phyloP scores from a whole-genome alignment of 106 monocot species.

The Acorus calamus region DNA sequence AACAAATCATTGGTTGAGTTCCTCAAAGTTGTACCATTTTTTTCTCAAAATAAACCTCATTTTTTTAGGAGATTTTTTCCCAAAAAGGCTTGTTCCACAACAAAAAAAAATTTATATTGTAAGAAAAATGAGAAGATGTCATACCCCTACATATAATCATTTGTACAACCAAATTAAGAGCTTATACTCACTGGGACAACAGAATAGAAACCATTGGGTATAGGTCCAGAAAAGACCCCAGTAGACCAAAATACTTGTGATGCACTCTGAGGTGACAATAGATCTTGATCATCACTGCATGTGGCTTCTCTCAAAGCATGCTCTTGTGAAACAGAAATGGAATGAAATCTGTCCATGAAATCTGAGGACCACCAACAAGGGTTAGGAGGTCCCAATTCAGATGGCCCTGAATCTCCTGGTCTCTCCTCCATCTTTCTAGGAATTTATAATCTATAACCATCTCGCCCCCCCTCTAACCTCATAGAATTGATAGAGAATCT shows the following conservation, averaged over 20 bases:
- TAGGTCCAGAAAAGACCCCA: constrained; percentile 52
- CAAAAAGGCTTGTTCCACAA: no score
- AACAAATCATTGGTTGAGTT: no score
- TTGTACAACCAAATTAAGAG: neutral
- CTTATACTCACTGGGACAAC: constrained; percentile 63
- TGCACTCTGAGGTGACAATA: constrained; percentile 34
- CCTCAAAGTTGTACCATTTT: no score
- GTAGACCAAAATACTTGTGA: constrained; percentile 84
- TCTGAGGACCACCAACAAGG: constrained; percentile 51
- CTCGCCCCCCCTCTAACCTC: constrained; percentile 13
- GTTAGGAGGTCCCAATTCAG: constrained; percentile 32
- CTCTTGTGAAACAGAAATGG: constrained; percentile 39
- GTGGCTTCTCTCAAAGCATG: constrained; percentile 15
- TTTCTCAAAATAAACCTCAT: neutral
- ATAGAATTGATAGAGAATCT: neutral
- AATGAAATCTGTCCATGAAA: constrained; percentile 46
- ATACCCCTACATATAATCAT: neutral
- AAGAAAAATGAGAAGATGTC: neutral
- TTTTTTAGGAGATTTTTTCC: no score
- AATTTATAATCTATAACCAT: constrained; percentile 25
- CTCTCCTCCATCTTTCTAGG: constrained; percentile 47
- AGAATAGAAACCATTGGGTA: constrained; percentile 96
- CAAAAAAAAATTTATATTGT: no score
- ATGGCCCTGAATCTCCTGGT: constrained; percentile 34
- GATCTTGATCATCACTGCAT: constrained; percentile 18